Percentiles rank a stretch among this genome's conserved stretches.
Conservation (phyloP, 441 rosid species). For the Gossypium davidsonii region DNA sequence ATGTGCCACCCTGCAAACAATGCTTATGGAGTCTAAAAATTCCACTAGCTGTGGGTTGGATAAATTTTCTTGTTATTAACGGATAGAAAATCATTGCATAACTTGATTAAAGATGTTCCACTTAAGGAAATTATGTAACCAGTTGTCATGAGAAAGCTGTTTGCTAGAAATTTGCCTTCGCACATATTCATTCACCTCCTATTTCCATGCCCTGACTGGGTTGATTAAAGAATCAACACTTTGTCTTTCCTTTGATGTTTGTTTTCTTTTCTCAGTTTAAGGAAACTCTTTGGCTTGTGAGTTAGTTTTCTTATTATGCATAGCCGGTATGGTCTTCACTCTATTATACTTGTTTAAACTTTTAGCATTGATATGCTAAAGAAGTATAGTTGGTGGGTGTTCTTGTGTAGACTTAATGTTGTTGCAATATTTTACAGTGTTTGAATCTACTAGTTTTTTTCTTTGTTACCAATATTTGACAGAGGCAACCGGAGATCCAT, state of each 20-base stretch:
- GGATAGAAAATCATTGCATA: background rate
- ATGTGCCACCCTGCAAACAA: no score
- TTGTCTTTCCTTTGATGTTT: background rate
- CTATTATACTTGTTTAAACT: background rate
- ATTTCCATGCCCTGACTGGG: background rate
- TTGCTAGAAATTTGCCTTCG: background rate
- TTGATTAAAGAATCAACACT: background rate
- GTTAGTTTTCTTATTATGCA: background rate
- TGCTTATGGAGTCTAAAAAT: no score
- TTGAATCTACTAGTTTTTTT: background rate
- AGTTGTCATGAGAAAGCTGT: background rate
- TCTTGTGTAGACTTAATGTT: background rate
- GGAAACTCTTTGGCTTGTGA: background rate
- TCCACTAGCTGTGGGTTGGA: no score
- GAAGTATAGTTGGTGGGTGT: background rate
- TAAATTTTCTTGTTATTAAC: background rate
- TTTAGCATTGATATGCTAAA: background rate
- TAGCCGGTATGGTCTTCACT: background rate
- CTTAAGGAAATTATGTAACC: background rate
- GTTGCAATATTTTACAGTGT: background rate
- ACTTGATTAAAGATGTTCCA: background rate
- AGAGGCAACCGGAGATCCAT: constrained; percentile 95
- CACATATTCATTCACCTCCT: background rate
- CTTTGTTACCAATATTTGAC: constrained; percentile 20
- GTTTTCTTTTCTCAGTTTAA: background rate